Conservation (phyloP, 108 stramenopile species). For the Hondaea fermentalgiana region DNA sequence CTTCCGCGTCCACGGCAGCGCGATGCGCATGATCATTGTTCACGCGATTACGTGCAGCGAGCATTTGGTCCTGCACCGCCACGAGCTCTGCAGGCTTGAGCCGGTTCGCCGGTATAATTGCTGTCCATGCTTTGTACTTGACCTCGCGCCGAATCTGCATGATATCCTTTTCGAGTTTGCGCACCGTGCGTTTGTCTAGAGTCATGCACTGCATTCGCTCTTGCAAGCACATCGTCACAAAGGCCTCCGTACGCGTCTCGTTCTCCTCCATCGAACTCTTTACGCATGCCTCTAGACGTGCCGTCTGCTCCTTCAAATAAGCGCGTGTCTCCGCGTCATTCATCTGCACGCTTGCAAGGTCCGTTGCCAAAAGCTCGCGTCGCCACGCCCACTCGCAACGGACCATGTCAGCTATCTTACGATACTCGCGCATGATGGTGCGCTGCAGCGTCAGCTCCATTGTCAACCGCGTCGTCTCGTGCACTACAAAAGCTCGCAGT, state of each 20-base stretch:
- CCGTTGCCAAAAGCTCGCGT: background rate
- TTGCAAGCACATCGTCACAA: background rate
- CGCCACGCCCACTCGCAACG: background rate
- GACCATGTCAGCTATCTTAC: background rate
- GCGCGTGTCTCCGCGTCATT: background rate
- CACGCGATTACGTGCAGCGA: background rate
- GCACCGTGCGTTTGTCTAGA: background rate
- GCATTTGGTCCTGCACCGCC: background rate
- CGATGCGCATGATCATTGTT: background rate
- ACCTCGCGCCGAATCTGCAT: background rate
- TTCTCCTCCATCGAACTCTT: background rate
- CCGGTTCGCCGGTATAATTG: background rate
- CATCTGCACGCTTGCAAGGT: background rate
- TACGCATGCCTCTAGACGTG: background rate
- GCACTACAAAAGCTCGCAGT: background rate
- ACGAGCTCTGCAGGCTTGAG: background rate
- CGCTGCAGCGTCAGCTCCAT: background rate
- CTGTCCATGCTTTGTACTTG: background rate
- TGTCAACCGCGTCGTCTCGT: background rate
- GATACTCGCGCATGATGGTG: background rate
- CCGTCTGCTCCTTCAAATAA: background rate
- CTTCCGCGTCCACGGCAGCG: background rate
- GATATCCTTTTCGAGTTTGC: background rate
- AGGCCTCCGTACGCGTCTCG: background rate
- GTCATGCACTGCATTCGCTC: background rate